These are phyloP conservation scores for Fusarium virguliforme DNA, from an alignment of 2,329 filamentous ascomycete species.

Conservation along the genomic window DNA sequence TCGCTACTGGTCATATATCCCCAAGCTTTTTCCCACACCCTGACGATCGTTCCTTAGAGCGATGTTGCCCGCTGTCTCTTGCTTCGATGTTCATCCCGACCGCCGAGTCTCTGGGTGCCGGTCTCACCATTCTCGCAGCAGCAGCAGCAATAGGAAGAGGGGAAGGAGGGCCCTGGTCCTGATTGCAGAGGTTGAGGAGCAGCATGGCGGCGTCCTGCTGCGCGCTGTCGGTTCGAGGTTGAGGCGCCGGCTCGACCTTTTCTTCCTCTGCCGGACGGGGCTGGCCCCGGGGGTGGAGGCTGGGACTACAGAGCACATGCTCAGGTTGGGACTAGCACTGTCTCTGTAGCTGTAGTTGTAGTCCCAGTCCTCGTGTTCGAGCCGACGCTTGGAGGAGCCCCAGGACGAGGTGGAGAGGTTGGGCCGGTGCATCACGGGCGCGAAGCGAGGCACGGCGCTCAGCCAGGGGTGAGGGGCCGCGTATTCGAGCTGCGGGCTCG, in stretches of 20 bases:
- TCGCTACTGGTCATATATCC: conserved; percentile 37
- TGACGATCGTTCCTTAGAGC: conserved; percentile 17
- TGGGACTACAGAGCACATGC: conserved; percentile 31
- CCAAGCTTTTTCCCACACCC: conserved; percentile 17
- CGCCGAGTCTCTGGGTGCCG: neutral
- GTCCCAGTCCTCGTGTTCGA: conserved; percentile 44
- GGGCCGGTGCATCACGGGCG: conserved; percentile 29
- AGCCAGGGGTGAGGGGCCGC: conserved; percentile 38
- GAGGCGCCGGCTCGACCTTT: neutral
- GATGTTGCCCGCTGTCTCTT: conserved; percentile 47
- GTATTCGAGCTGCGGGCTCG: conserved; percentile 44
- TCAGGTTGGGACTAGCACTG: conserved; percentile 44
- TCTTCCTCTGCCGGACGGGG: conserved; percentile 26
- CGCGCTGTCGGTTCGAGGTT: conserved; percentile 23
- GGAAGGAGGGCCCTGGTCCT: conserved; percentile 15
- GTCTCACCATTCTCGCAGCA: neutral
- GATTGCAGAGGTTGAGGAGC: conserved; percentile 44
- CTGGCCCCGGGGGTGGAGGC: conserved; percentile 41
- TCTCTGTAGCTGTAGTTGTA: conserved; percentile 33
- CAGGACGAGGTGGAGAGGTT: conserved; percentile 29
- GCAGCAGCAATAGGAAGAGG: too few species aligned
- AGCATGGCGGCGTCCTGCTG: conserved; percentile 47
- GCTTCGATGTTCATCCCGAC: conserved; percentile 39
- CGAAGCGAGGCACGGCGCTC: conserved; percentile 45
- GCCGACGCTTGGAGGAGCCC: conserved; percentile 42